Evolutionary conservation across 1,284 basidiomycete genomes (phyloP).

Genomic region (Heterobasidion parviporum): DNA sequence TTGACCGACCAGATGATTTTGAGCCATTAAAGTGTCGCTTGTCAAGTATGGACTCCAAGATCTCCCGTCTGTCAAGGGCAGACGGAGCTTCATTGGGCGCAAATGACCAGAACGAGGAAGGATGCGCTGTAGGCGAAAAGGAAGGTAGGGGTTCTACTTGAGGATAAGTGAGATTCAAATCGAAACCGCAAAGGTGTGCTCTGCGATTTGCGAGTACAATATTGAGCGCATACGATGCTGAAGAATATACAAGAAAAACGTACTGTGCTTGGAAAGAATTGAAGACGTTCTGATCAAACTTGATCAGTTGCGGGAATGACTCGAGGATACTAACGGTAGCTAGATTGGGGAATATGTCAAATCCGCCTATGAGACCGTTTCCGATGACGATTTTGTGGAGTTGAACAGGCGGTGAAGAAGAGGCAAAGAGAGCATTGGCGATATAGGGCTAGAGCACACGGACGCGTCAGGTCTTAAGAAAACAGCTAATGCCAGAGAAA

Average conservation of each 20-base stretch:
- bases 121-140: constrained; percentile 5
- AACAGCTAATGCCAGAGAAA: not conserved
- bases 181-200: constrained; percentile 51
- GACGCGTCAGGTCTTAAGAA: too few relatives aligned
- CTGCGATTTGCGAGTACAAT: constrained; percentile 24
- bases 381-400: constrained; percentile 62
- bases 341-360: constrained; percentile 37
- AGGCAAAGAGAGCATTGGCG: constrained; percentile 56
- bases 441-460: constrained; percentile 51
- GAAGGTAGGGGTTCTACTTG: constrained; percentile 48
- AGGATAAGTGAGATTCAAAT: constrained; percentile 65
- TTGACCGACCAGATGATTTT: not conserved
- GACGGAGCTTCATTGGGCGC: not conserved
- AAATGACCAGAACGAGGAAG: constrained; percentile 7
- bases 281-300: constrained; percentile 56
- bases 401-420: constrained; percentile 58
- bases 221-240: not conserved
- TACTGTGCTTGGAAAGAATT: constrained; percentile 63
- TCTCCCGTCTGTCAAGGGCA: not conserved
- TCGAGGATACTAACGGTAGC: constrained; percentile 54
- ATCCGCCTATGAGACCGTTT: constrained; percentile 49
- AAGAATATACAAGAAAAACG: constrained; percentile 16
- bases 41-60: not conserved
- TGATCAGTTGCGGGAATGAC: constrained; percentile 68
- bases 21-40: not conserved